Percentiles rank a stretch among this genome's conserved stretches.
Conservation (phyloP, 768 basidiomycete genomes). For the Calvatia gigantea region DNA sequence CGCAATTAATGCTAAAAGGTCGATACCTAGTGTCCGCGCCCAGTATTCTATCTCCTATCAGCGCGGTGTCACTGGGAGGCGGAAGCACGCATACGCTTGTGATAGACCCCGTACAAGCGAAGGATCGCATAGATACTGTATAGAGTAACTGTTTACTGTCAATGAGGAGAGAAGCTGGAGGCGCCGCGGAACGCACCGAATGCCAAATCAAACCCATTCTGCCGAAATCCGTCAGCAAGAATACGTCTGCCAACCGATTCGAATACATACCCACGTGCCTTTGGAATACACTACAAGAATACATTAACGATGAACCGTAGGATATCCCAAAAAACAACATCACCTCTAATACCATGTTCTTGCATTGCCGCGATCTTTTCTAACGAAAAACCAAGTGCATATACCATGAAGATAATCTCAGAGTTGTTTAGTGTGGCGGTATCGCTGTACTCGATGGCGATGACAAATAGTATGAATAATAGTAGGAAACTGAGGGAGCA, state of each 20-base stretch:
- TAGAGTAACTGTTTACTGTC: conserved; percentile 55
- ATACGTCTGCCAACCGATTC: conserved; percentile 6
- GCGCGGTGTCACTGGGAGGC: background rate
- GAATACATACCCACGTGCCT: conserved; percentile 68
- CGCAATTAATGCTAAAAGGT: conserved; percentile 85
- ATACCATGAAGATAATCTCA: conserved; percentile 78
- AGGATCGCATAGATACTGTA: conserved; percentile 75
- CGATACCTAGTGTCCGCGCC: conserved; percentile 71
- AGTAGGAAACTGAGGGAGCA: conserved; percentile 59
- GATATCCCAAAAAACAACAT: conserved; percentile 3
- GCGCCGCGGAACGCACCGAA: conserved; percentile 53
- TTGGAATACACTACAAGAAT: conserved; percentile 68
- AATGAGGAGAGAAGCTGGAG: background rate
- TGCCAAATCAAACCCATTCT: conserved; percentile 93
- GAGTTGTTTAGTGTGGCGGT: conserved; percentile 55
- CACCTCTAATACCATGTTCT: conserved; percentile 90
- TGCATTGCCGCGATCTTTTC: conserved; percentile 95
- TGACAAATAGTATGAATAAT: conserved; percentile 73
- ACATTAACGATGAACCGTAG: background rate
- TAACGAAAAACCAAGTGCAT: conserved; percentile 78
- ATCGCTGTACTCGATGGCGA: conserved; percentile 75
- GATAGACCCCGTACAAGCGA: conserved; percentile 74
- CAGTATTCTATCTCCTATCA: conserved; percentile 42
- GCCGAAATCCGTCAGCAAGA: conserved; percentile 5
- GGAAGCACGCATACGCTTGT: conserved; percentile 45